Evolutionary conservation across 148 eudicot species (phyloP).

Genomic region (Talinum fruticosum): DNA sequence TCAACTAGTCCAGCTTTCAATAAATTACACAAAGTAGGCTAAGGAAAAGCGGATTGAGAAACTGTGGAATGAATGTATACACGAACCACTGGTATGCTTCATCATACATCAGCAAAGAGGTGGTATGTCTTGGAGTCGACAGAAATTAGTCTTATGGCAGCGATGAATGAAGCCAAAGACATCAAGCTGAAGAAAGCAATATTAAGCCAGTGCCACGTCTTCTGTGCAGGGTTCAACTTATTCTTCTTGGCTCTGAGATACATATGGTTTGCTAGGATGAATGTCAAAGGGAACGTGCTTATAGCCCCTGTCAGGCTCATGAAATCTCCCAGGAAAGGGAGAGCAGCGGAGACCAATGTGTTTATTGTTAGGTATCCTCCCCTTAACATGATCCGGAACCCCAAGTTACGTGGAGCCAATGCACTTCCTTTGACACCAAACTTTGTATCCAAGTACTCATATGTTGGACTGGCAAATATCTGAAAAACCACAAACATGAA

Average conservation of each 20-base stretch:
- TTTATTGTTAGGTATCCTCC: conserved; percentile 75
- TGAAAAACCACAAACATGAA: conserved; percentile 22
- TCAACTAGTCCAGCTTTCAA: not conserved
- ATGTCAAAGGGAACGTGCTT: conserved; percentile 90
- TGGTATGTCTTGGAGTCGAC: conserved; percentile 62
- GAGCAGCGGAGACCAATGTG: conserved; percentile 67
- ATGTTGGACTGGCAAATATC: conserved; percentile 99
- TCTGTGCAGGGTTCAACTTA: conserved; percentile 46
- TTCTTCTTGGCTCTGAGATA: conserved; percentile 60
- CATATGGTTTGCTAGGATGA: conserved; percentile 94
- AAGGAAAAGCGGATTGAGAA: not conserved
- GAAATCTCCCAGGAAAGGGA: conserved; percentile 94
- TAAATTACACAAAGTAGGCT: not conserved
- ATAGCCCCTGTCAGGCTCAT: conserved; percentile 97
- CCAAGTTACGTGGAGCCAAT: conserved; percentile 44
- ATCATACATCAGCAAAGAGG: conserved; percentile 70
- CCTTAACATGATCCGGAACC: conserved; percentile 55
- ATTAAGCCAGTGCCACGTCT: conserved; percentile 92
- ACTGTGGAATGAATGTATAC: conserved; percentile 3
- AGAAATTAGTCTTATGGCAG: conserved; percentile 76
- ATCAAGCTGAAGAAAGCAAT: conserved; percentile 55
- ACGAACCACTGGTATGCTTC: not conserved
- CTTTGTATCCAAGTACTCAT: conserved; percentile 88
- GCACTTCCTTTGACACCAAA: conserved; percentile 70
- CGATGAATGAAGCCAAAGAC: conserved; percentile 62